These are phyloP conservation scores for Fusarium sp. DNA, from an alignment of 2,329 filamentous ascomycete species.

Conservation along the genomic window DNA sequence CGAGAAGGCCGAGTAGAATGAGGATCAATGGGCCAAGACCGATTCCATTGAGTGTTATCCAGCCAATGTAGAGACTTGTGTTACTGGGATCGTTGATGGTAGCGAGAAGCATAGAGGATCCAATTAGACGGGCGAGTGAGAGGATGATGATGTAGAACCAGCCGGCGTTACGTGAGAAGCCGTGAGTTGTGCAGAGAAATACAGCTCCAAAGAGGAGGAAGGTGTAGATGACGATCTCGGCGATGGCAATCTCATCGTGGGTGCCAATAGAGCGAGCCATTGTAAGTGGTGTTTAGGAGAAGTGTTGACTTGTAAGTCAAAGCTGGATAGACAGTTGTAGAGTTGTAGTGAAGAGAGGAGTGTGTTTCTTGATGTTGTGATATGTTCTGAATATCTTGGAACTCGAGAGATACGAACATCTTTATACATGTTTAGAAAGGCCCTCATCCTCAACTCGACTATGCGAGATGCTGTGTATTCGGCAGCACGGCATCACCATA, in stretches of 20 bases:
- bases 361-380: conserved; percentile 2
- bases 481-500: conserved; percentile 26
- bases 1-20: conserved; percentile 52
- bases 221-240: conserved; percentile 50
- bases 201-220: conserved; percentile 49
- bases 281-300: background rate
- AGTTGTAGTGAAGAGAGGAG: background rate
- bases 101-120: conserved; percentile 60
- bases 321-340: background rate
- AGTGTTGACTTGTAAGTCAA: background rate
- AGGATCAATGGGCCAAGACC: conserved; percentile 63
- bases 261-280: conserved; percentile 45
- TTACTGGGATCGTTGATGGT: conserved; percentile 65
- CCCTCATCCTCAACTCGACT: conserved; percentile 2
- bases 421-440: conserved; percentile 24
- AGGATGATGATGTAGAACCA: conserved; percentile 72
- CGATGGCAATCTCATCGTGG: conserved; percentile 52
- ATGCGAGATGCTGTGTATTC: background rate
- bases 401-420: conserved; percentile 4
- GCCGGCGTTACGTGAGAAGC: conserved; percentile 70
- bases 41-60: conserved; percentile 50
- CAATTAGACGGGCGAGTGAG: conserved; percentile 68
- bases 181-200: conserved; percentile 59
- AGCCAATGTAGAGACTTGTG: conserved; percentile 51
- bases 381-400: background rate